Base-by-base conservation (phyloP, 1,284 basidiomycete species). In the Cryptococcus wingfieldii region DNA sequence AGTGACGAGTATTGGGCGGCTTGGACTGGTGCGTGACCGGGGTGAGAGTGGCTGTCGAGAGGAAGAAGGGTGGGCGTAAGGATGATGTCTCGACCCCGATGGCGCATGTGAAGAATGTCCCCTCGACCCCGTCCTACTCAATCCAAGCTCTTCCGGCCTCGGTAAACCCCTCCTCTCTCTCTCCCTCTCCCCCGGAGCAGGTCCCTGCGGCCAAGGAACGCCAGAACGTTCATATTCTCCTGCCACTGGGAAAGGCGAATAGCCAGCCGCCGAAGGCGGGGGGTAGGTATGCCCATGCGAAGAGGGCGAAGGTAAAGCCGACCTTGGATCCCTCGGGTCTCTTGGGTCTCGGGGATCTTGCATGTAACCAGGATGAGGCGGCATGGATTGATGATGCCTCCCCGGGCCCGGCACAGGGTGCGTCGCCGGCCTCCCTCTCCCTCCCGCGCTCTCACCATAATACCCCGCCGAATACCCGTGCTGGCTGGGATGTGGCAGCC, bases 181-280 rank as follows among this genome's bases (percentile, higher is more conserved):
- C 51, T 44, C 10, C 7, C 13, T 46, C 51, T 44, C 10, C 7
- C 13, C 41, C 34, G 34, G 18, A 25, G 45, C 19, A 28, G 47
- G 37, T 9, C 41, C 54, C 47, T 59, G 58, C n/a, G 58, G 54
- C 54, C 54, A 60, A 38, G 54, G 58, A 12, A 47, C 49, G 38
- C 51, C 38, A 4, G 48, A 18, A n/a, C 41, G 37, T 3, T 51
- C 56, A 16, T 45, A 31, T n/a, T 47, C 43, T 8, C 51, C 14
- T 27, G 31, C 7, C 18, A 38, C 23, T 46, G 44, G 44, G n/a
- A 23, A 23, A n/a, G 41, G 41, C 19, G 41, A 23, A 51, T 51
- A 47, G 14, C 31, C 44, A n/a, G 19, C 9, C 23, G 44, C 37
- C 31, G 49, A 43, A 37, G 50, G 49, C 23, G 48, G 38, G 23